Conservation (phyloP, 2,329 filamentous ascomycete genomes). For the Leptographium lundbergii region DNA sequence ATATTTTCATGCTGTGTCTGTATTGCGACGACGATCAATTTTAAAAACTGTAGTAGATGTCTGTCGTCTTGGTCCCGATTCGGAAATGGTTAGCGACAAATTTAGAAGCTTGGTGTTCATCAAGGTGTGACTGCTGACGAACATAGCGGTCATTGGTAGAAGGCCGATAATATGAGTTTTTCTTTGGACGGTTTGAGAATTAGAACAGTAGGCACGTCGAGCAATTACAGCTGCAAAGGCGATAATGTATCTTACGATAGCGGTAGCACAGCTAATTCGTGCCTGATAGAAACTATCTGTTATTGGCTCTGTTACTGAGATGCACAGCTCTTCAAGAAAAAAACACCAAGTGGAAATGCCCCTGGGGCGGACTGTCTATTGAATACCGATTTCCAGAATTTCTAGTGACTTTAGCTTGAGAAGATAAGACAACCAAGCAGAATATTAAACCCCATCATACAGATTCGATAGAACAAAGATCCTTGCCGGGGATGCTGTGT, state of each 20-base stretch:
- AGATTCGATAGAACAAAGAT: too few species aligned
- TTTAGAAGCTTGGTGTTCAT: conserved; percentile 14
- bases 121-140: background rate
- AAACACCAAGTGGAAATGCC: too few species aligned
- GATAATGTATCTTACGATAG: background rate
- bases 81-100: conserved; percentile 22
- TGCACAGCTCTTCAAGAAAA: too few species aligned
- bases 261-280: background rate
- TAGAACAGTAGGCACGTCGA: too few species aligned
- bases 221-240: background rate
- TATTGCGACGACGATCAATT: background rate
- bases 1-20: background rate
- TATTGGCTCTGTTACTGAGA: too few species aligned
- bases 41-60: conserved; percentile 3
- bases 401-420: background rate
- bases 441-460: too few species aligned
- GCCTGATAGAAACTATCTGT: too few species aligned
- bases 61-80: conserved; percentile 13
- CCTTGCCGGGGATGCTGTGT: too few species aligned
- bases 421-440: background rate
- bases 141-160: background rate
- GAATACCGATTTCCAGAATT: background rate
- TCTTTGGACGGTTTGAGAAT: background rate
- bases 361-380: too few species aligned
- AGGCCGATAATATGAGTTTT: background rate